Base-by-base conservation (phyloP, 73 alveolate genomes). In the Urostyla sp. region DNA sequence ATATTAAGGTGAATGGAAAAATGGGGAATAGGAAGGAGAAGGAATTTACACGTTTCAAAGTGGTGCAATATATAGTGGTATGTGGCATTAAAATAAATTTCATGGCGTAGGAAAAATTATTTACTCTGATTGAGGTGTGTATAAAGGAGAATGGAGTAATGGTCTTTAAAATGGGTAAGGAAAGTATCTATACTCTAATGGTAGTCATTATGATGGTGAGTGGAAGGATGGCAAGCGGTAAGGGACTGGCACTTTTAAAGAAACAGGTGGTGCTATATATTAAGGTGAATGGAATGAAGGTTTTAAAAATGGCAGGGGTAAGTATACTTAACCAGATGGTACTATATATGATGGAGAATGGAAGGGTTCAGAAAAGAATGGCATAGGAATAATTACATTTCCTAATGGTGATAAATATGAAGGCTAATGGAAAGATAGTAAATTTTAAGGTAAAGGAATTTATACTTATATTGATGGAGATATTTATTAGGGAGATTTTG, bases 271-370 rank as follows among this genome's bases (percentile, higher is more conserved):
- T n/a, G n/a, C n/a, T n/a, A n/a, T n/a, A n/a, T n/a, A n/a, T n/a
- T n/a, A n/a, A n/a, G n/a, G n/a, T n/a, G n/a, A n/a, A n/a, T n/a
- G n/a, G n/a, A n/a, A n/a, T n/a, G n/a, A n/a, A n/a, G n/a, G n/a
- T n/a, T n/a, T n/a, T n/a, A n/a, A n/a, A 46, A 56, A 75, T 67
- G 97, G 97, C 53, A 83, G 83, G 58, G 92, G 92, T 0, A 84
- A 43, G 20, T 74, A 59, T 23, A 15, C 27, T 6, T 84, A 88
- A 88, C 92, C 92, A 28, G 92, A 84, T 59, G 85, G 84, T 0
- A 54, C 74, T 36, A 20, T 50, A 18, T 84, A 84, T 46, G 69
- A 79, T 51, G 92, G 92, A 0, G 81, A 58, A 27, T 84, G 87
- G 88, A 58, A 38, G 40, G 75, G 60, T 31, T 74, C 88, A 16